These are phyloP conservation scores for Plenodomus tracheiphilus DNA, from an alignment of 2,329 filamentous ascomycete genomes.

Conservation along the genomic window DNA sequence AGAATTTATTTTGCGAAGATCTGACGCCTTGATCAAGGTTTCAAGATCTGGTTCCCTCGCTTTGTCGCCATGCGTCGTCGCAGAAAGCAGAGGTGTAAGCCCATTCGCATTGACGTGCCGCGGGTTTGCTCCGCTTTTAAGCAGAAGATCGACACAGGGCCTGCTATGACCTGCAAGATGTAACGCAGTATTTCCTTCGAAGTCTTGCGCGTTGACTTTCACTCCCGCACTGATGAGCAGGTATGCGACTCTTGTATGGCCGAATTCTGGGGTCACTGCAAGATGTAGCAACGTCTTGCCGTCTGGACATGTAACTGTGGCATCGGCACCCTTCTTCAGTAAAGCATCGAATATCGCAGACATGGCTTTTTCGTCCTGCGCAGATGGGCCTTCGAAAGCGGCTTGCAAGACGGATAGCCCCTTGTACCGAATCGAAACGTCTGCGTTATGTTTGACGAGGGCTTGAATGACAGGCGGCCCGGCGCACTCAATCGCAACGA, in stretches of 20 bases:
- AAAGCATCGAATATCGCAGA: slow-evolving; percentile 26
- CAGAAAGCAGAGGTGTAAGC: slow-evolving; percentile 28
- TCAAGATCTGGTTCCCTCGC: slow-evolving; percentile 29
- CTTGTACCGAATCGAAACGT: slow-evolving; percentile 29
- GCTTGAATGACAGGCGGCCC: slow-evolving; percentile 27
- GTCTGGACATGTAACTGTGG: slow-evolving; percentile 25
- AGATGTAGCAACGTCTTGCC: slow-evolving; percentile 38
- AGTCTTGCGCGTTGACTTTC: slow-evolving; percentile 26
- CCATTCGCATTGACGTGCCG: slow-evolving; percentile 19
- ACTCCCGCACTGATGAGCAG: slow-evolving; percentile 28
- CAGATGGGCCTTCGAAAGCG: slow-evolving; percentile 26
- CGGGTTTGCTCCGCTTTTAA: slow-evolving; percentile 26
- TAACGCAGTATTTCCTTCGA: slow-evolving; percentile 30
- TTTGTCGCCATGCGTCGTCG: slow-evolving; percentile 12
- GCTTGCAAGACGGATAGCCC: slow-evolving; percentile 32
- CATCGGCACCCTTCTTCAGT: slow-evolving; percentile 29
- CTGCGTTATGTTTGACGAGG: slow-evolving; percentile 32
- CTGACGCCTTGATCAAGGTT: slow-evolving; percentile 25
- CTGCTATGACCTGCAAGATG: slow-evolving; percentile 28
- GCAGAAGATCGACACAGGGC: slow-evolving; percentile 27
- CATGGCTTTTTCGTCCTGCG: slow-evolving; percentile 28
- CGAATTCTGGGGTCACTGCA: slow-evolving; percentile 19
- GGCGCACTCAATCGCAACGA: slow-evolving; percentile 33
- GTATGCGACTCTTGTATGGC: slow-evolving; percentile 23
- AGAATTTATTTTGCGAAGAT: slow-evolving; percentile 19